phyloP scores from a whole-genome alignment of 2,329 filamentous ascomycete species.

The Penicillium oxalicum region DNA sequence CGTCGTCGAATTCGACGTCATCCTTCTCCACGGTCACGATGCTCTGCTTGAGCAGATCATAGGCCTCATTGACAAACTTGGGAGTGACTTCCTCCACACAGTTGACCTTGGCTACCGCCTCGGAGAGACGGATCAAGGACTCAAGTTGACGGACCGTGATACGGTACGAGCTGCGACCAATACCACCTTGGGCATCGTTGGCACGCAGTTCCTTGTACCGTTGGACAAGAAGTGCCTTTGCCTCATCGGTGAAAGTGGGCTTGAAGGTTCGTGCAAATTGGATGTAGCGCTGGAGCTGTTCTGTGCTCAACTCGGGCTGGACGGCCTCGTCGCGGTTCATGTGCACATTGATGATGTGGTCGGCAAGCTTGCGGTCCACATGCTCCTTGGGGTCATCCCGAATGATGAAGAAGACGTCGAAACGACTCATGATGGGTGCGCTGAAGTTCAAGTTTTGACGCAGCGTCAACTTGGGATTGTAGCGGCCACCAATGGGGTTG shows the following conservation, averaged over 20 bases:
- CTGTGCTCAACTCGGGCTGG: slow-evolving; percentile 87
- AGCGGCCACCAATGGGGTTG: slow-evolving; percentile 88
- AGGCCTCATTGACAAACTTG: slow-evolving; percentile 85
- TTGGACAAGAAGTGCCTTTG: slow-evolving; percentile 75
- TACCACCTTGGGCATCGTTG: slow-evolving; percentile 88
- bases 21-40: slow-evolving; percentile 98
- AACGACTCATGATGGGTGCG: slow-evolving; percentile 98
- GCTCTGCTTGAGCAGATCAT: slow-evolving; percentile 81
- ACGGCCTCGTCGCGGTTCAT: slow-evolving; percentile 88
- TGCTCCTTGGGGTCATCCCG: slow-evolving; percentile 93
- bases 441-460: slow-evolving; percentile 97
- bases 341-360: slow-evolving; percentile 92
- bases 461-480: slow-evolving; percentile 92
- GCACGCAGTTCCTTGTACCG: slow-evolving; percentile 93
- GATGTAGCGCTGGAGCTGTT: slow-evolving; percentile 94
- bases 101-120: slow-evolving; percentile 97
- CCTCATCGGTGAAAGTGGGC: slow-evolving; percentile 83
- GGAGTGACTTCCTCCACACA: slow-evolving; percentile 85
- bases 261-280: slow-evolving; percentile 93
- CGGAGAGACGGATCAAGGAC: slow-evolving; percentile 87
- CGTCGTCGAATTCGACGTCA: slow-evolving; percentile 88
- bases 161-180: slow-evolving; percentile 90
- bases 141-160: slow-evolving; percentile 96
- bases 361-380: slow-evolving; percentile 82
- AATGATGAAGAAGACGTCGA: slow-evolving; percentile 97